A percentile compares a stretch with the other conserved stretches of the same genome.
Evolutionary conservation across 2,329 filamentous ascomycete species (phyloP).

Genomic region (Calonectria montana): DNA sequence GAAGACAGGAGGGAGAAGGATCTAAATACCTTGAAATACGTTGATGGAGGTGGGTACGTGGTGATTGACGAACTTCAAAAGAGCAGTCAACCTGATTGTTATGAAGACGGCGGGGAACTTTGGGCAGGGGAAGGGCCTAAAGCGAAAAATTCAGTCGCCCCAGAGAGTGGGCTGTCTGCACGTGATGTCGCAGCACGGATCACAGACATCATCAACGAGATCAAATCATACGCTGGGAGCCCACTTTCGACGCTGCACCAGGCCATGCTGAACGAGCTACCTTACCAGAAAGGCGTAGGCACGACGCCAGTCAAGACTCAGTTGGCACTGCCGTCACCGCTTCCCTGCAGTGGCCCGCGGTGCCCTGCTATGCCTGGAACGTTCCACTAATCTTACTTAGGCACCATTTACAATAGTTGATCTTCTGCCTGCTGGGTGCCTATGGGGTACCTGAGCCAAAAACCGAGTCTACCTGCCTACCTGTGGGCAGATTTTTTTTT

Average conservation of each 20-base stretch:
- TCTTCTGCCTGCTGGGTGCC: slow-evolving; percentile 22
- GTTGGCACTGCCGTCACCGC: slow-evolving; percentile 20
- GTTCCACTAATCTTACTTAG: slow-evolving; percentile 36
- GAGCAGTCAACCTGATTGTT: slow-evolving; percentile 53
- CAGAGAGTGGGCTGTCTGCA: slow-evolving; percentile 44
- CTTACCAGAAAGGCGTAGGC: not conserved
- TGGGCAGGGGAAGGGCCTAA: slow-evolving; percentile 50
- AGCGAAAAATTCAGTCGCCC: slow-evolving; percentile 58
- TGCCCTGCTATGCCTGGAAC: slow-evolving; percentile 33
- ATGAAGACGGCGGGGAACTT: slow-evolving; percentile 57
- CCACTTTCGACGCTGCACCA: slow-evolving; percentile 8
- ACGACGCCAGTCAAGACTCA: not conserved
- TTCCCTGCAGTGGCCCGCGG: slow-evolving; percentile 11
- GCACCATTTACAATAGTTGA: slow-evolving; percentile 21
- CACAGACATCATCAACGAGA: slow-evolving; percentile 22
- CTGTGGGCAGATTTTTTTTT: not conserved
- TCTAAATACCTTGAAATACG: slow-evolving; percentile 41
- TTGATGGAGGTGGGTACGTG: slow-evolving; percentile 46
- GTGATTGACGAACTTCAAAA: slow-evolving; percentile 50
- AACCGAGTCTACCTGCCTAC: not conserved
- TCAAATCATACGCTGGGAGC: not conserved
- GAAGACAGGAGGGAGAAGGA: slow-evolving; percentile 32
- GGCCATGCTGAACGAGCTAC: not conserved
- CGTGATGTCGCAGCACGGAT: slow-evolving; percentile 46
- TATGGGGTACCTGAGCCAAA: not conserved